Evolutionary conservation across 192 early-diverging fungal genomes (phyloP).

Genomic region (Coemansia sp.): DNA sequence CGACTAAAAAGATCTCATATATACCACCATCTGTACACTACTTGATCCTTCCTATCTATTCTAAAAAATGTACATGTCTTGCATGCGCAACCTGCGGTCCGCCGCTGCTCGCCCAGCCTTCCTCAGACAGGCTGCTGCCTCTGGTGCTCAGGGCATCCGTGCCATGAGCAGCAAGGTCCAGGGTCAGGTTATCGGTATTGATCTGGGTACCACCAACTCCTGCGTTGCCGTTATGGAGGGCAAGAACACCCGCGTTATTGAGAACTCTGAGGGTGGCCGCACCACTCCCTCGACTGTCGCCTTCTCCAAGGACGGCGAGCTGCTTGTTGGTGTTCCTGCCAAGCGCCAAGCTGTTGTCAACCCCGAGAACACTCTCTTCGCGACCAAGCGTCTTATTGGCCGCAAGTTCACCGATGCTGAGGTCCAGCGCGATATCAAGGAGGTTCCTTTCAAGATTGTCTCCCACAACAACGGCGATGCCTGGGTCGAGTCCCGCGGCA

Average conservation of each 20-base stretch:
- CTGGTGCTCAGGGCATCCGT: conserved; percentile 24
- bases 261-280: conserved; percentile 91
- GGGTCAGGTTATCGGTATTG: conserved; percentile 93
- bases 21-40: conserved; percentile 6
- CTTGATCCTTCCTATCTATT: conserved; percentile 1
- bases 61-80: conserved; percentile 53
- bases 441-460: conserved; percentile 90
- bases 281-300: conserved; percentile 94
- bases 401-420: conserved; percentile 85
- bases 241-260: conserved; percentile 93
- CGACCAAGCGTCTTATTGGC: conserved; percentile 91
- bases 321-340: conserved; percentile 89
- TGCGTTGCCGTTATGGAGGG: conserved; percentile 99
- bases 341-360: conserved; percentile 91
- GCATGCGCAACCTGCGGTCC: conserved; percentile 49
- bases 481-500: conserved; percentile 78
- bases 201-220: conserved; percentile 99
- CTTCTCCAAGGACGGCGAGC: conserved; percentile 83
- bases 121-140: conserved; percentile 13
- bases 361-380: conserved; percentile 90
- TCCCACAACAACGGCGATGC: conserved; percentile 76
- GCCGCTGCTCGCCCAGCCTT: conserved; percentile 33
- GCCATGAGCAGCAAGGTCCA: conserved; percentile 63
- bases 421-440: conserved; percentile 90
- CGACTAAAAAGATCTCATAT: background rate